A percentile compares a stretch with the other conserved stretches of the same genome.
phyloP scores from a whole-genome alignment of 345 rosid genomes.

The Eucalyptus shirleyi region DNA sequence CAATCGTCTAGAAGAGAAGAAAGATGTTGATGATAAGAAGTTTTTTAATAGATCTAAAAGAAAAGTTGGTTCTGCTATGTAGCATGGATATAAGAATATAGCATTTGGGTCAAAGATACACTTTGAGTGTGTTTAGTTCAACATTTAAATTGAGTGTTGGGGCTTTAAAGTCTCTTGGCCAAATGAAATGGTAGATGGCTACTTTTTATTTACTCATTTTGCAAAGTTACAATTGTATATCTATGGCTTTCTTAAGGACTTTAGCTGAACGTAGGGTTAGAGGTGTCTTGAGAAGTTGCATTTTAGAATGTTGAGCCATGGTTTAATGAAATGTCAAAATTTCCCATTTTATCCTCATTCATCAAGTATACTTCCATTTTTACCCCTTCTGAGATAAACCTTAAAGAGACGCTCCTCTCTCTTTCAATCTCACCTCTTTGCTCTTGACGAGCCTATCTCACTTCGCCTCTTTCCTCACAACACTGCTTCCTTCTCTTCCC shows the following conservation, averaged over 20 bases:
- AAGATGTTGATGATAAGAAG: no score
- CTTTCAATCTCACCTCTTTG: neutral
- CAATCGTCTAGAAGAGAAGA: no score
- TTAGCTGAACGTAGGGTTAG: accelerated
- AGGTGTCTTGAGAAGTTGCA: neutral
- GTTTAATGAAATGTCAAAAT: neutral
- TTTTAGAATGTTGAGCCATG: neutral
- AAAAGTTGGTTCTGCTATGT: no score
- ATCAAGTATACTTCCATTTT: neutral
- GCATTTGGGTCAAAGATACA: no score
- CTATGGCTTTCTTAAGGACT: neutral
- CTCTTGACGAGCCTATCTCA: neutral
- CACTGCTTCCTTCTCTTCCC: neutral
- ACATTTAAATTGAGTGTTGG: neutral
- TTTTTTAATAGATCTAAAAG: no score
- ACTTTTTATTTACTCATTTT: neutral
- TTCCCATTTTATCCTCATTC: neutral
- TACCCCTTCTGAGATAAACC: neutral
- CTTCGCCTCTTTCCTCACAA: neutral
- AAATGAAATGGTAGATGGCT: neutral
- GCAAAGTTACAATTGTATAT: neutral
- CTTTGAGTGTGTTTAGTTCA: neutral
- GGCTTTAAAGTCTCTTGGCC: neutral
- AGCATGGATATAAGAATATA: no score
- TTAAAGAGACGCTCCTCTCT: neutral